phyloP scores from a whole-genome alignment of 2,329 filamentous ascomycete species.

The Boeremia exigua region DNA sequence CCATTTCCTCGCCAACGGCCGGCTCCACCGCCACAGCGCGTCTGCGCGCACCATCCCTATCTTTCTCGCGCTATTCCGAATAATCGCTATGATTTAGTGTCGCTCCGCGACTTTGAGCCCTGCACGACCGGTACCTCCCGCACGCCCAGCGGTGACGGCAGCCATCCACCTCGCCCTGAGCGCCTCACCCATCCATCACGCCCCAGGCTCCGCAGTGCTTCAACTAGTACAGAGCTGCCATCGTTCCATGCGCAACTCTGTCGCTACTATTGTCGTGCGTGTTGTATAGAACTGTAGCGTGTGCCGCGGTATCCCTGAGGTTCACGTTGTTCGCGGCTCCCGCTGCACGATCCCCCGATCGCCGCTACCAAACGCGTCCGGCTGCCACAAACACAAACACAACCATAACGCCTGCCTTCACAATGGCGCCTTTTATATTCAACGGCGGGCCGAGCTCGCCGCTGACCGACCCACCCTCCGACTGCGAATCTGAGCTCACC shows the following conservation, averaged over 20 bases:
- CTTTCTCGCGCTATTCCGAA: slow-evolving; percentile 20
- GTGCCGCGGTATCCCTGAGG: slow-evolving; percentile 16
- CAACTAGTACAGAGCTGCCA: neutral
- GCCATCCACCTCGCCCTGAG: slow-evolving; percentile 18
- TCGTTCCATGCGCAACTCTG: slow-evolving; percentile 3
- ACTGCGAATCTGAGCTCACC: slow-evolving; percentile 43
- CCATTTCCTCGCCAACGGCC: slow-evolving; percentile 27
- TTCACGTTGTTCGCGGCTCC: slow-evolving; percentile 18
- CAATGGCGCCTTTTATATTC: slow-evolving; percentile 36
- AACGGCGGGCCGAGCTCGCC: slow-evolving; percentile 45
- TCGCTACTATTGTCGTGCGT: slow-evolving; percentile 1
- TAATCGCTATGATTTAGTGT: slow-evolving; percentile 34
- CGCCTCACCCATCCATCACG: slow-evolving; percentile 1
- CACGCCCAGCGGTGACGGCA: slow-evolving; percentile 26
- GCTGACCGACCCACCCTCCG: slow-evolving; percentile 48
- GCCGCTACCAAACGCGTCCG: slow-evolving; percentile 23
- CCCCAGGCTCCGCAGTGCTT: neutral
- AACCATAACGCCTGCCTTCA: slow-evolving; percentile 19
- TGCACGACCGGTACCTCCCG: slow-evolving; percentile 23
- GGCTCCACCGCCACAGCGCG: slow-evolving; percentile 30
- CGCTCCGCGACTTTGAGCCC: slow-evolving; percentile 19
- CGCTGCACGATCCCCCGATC: slow-evolving; percentile 16
- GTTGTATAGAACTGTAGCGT: slow-evolving; percentile 4
- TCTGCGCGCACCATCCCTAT: slow-evolving; percentile 29
- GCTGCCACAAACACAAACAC: slow-evolving; percentile 14